Conservation (phyloP, 2,329 filamentous ascomycete genomes). For the Huntiella abstrusa region DNA sequence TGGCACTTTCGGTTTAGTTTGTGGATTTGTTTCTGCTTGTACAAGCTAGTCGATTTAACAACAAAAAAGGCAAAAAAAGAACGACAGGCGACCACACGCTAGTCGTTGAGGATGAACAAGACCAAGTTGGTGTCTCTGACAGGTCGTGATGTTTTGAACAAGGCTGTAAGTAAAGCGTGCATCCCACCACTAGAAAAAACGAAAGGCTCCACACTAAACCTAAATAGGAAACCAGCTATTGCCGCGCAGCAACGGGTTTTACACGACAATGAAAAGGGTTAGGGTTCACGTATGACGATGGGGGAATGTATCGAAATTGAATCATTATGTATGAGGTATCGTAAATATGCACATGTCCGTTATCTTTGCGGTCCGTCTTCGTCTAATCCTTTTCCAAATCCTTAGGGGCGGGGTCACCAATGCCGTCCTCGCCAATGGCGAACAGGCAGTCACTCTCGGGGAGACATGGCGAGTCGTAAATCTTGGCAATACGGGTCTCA, state of each 20-base stretch:
- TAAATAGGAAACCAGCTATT: conserved; percentile 13
- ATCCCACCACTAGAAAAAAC: conserved; percentile 3
- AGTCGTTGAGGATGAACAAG: background rate
- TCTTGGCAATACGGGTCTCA: conserved; percentile 95
- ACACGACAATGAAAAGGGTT: too few species aligned
- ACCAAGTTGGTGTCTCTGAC: background rate
- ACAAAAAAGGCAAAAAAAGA: too few species aligned
- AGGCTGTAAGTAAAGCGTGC: conserved; percentile 2
- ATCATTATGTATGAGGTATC: too few species aligned
- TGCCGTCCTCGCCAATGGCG: conserved; percentile 92
- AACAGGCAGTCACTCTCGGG: conserved; percentile 94
- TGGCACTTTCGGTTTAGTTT: background rate
- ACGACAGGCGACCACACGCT: too few species aligned
- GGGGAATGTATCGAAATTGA: too few species aligned
- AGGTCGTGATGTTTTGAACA: conserved; percentile 8
- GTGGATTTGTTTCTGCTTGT: background rate
- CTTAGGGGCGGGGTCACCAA: conserved; percentile 88
- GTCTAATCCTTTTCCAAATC: conserved; percentile 66
- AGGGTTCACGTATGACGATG: too few species aligned
- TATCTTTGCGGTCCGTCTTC: background rate
- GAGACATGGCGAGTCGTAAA: conserved; percentile 93
- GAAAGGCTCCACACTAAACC: conserved; percentile 12
- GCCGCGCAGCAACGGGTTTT: background rate
- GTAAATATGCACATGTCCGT: background rate
- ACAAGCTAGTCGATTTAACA: too few species aligned